phyloP scores from a whole-genome alignment of 192 early-diverging fungal species.

The Backusella mclennaniae region DNA sequence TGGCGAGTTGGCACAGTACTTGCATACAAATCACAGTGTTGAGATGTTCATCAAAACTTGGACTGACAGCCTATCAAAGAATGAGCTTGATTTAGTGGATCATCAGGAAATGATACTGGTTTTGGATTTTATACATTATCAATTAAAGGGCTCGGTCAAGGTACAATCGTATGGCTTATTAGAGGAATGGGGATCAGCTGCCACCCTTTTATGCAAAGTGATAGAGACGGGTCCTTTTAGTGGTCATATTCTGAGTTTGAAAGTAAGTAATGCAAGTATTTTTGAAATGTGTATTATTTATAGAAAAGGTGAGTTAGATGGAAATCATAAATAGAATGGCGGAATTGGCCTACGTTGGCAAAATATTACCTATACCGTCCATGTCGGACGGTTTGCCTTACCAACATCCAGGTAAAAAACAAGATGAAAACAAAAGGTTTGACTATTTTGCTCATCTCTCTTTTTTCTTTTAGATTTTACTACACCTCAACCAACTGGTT shows the following conservation, averaged over 20 bases:
- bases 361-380: conserved; percentile 35
- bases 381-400: conserved; percentile 47
- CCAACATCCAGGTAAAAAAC: conserved; percentile 48
- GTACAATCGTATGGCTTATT: conserved; percentile 37
- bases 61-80: neutral
- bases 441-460: neutral
- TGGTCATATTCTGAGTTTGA: conserved; percentile 31
- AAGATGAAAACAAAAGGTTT: neutral
- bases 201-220: conserved; percentile 37
- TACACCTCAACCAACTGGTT: conserved; percentile 32
- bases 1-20: conserved; percentile 20
- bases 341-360: conserved; percentile 50
- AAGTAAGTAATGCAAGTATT: conserved; percentile 26
- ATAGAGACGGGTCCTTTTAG: conserved; percentile 45
- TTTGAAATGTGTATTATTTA: neutral
- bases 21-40: conserved; percentile 22
- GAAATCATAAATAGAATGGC: conserved; percentile 28
- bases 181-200: conserved; percentile 44
- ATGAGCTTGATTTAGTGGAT: neutral
- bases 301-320: neutral
- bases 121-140: conserved; percentile 27
- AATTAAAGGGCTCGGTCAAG: conserved; percentile 8
- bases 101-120: conserved; percentile 7
- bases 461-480: conserved; percentile 40
- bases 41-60: neutral